phyloP scores from a whole-genome alignment of 2,329 filamentous ascomycete genomes.

The Beauveria varroae region DNA sequence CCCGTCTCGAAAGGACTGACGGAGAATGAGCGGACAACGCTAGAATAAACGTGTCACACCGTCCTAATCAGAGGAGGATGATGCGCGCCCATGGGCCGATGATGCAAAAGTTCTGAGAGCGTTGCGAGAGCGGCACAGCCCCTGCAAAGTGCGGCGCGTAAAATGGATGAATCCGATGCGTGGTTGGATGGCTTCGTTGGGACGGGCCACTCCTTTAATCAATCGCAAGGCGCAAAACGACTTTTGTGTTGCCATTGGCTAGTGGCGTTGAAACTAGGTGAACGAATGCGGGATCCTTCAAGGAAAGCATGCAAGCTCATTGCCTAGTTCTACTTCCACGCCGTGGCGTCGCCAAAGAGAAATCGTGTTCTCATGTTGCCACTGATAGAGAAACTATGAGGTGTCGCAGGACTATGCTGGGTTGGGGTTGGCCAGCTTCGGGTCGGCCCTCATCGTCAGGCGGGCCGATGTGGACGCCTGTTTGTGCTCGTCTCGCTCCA shows the following conservation, averaged over 20 bases:
- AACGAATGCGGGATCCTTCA: slow-evolving; percentile 2
- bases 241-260: slow-evolving; percentile 9
- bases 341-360: not conserved
- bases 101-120: not conserved
- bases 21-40: not conserved
- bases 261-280: not conserved
- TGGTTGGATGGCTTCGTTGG: slow-evolving; percentile 11
- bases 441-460: not conserved
- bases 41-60: not conserved
- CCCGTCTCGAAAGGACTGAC: not conserved
- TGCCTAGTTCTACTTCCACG: not conserved
- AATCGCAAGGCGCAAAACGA: slow-evolving; percentile 1
- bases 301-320: not conserved
- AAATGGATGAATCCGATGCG: not conserved
- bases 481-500: not conserved
- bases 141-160: slow-evolving; percentile 11
- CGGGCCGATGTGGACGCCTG: not conserved
- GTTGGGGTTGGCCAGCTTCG: slow-evolving; percentile 4
- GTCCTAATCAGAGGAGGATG: not conserved
- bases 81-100: too few relatives aligned
- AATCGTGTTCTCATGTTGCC: not conserved
- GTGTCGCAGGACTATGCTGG: not conserved
- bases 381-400: not conserved
- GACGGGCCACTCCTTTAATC: slow-evolving; percentile 9
- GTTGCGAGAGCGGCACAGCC: not conserved